phyloP scores from a whole-genome alignment of 306 rosid species.

The Quercus variabilis region DNA sequence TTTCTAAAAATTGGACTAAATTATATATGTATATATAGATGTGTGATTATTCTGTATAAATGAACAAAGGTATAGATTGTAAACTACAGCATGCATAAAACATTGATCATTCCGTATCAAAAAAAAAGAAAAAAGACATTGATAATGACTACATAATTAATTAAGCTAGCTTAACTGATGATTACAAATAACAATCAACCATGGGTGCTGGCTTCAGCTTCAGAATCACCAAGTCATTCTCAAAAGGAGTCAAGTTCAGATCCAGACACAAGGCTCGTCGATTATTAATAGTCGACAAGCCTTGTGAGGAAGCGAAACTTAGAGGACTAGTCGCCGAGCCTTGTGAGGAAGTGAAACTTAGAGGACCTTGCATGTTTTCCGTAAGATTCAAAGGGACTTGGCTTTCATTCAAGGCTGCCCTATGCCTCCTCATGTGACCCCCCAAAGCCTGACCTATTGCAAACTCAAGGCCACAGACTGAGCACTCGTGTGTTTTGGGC shows the following conservation, averaged over 20 bases:
- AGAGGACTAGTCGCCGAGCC: not conserved
- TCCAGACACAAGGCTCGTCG: slow-evolving; percentile 59
- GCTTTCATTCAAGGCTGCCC: slow-evolving; percentile 33
- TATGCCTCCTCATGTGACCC: slow-evolving; percentile 96
- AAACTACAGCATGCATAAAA: too few species aligned
- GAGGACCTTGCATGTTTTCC: not conserved
- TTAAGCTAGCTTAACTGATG: not conserved
- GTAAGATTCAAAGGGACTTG: not conserved
- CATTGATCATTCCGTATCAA: not conserved
- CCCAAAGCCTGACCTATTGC: slow-evolving; percentile 95
- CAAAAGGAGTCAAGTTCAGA: slow-evolving; percentile 88
- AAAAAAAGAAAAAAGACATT: not conserved
- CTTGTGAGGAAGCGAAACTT: too few species aligned
- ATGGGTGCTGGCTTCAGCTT: slow-evolving; percentile 51
- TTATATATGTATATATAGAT: too few species aligned
- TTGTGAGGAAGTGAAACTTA: slow-evolving; percentile 20
- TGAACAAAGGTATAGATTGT: slow-evolving; percentile 16
- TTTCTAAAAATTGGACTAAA: too few species aligned
- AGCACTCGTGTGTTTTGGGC: slow-evolving; percentile 88
- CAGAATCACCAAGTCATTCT: slow-evolving; percentile 70
- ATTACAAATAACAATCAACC: slow-evolving; percentile 49
- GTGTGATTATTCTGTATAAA: slow-evolving; percentile 3
- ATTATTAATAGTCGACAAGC: not conserved
- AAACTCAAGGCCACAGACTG: slow-evolving; percentile 80
- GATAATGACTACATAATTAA: not conserved